Conservation (phyloP, 2,329 filamentous ascomycete genomes). For the Rhynchosporium secalis region DNA sequence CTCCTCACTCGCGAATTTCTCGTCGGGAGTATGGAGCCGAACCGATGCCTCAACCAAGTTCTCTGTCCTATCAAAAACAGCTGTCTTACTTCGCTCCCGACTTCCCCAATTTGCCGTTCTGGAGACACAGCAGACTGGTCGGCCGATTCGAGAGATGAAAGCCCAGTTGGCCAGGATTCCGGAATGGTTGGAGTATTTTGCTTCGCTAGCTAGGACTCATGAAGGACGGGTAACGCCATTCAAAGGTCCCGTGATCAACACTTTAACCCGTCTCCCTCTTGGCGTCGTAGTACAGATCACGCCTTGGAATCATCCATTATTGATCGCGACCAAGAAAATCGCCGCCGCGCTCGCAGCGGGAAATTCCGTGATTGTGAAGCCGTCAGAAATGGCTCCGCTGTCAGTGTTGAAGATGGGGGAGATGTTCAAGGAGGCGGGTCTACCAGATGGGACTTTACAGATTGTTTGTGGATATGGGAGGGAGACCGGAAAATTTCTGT, state of each 20-base stretch:
- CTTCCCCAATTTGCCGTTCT: conserved; percentile 59
- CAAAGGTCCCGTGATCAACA: conserved; percentile 58
- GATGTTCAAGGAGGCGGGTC: conserved; percentile 45
- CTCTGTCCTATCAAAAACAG: conserved; percentile 61
- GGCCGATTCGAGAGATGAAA: conserved; percentile 67
- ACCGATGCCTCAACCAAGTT: conserved; percentile 47
- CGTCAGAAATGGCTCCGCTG: conserved; percentile 45
- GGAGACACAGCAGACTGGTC: conserved; percentile 68
- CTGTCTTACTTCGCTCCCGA: conserved; percentile 51
- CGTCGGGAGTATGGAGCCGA: conserved; percentile 25
- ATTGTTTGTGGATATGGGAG: conserved; percentile 54
- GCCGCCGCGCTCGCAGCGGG: conserved; percentile 41
- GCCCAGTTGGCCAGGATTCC: conserved; percentile 66
- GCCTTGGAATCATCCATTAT: conserved; percentile 59
- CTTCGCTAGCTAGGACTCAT: conserved; percentile 64
- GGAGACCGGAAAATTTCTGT: conserved; percentile 54
- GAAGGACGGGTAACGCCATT: conserved; percentile 67
- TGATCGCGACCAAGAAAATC: conserved; percentile 54
- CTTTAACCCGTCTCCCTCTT: conserved; percentile 53
- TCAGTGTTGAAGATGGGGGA: conserved; percentile 44
- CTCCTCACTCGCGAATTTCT: conserved; percentile 27
- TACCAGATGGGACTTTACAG: conserved; percentile 46
- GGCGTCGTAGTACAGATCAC: conserved; percentile 59
- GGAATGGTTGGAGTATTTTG: conserved; percentile 73
- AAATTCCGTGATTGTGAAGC: conserved; percentile 43